Base-by-base conservation (phyloP, 768 basidiomycete species). In the Hemileccinum impolitum region DNA sequence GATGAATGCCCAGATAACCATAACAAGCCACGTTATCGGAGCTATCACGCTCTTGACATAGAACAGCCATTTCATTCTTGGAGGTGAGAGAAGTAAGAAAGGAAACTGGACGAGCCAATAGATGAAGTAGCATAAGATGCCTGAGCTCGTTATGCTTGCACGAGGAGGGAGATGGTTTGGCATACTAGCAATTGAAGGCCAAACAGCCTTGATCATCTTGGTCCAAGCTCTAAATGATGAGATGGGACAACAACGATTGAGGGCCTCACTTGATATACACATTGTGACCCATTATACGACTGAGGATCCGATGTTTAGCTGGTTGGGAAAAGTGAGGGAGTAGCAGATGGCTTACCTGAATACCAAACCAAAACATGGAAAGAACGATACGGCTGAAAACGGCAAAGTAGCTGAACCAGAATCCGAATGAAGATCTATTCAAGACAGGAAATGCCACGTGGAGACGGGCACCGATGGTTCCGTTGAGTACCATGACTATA, bases 321-420 rank as follows among this genome's bases (percentile, higher is more conserved):
- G 8, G 19, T 3, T 26, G 7, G 10, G n/a, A 0, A 46, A 17
- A 15, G 21, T 17, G 13, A 39, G 21, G 9, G 18, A 5, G 14
- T 14, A 26, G 18, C 5, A 1, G 19, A 39, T 38, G 7, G 4
- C 48, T 48, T 41, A 81, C 84, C 74, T 85, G 85, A 19, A 89
- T 79, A 3, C 80, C 82, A 48, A 87, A 88, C 88, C 90, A 94
- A 68, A 94, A 88, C 77, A 90, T 80, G 37, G 87, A 75, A 15
- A 93, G 74, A 28, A 90, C 70, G 28, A 84, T 77, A 23, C 90
- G 81, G 55, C 87, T 90, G 49, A 93, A 67, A 26, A 94, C 85
- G 46, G 81, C 84, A 67, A 93, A 92, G 67, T 90, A 93, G 61
- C 88, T 87, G 58, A 93, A 79, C 82, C 87, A 93, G 70, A 91